Evolutionary conservation across 306 rosid genomes (phyloP), one percentile per base, ranked within the genome.

Genomic region (Corylus avellana): DNA sequence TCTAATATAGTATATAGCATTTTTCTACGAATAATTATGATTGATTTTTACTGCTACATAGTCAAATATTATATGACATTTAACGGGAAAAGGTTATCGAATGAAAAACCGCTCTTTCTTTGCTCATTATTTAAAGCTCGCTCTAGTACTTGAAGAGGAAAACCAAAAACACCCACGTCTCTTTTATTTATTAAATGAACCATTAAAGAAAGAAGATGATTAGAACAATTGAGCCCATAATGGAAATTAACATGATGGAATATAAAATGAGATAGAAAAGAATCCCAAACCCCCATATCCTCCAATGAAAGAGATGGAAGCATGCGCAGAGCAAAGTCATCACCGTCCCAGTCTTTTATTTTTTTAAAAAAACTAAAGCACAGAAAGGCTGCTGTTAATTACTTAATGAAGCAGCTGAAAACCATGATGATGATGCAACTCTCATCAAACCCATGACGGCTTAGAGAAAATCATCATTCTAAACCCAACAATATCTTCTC

Each of bases 261-360:
- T 18, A 9, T 17, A 35, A 70, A 69, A 75, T 35, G 8, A 73
- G 18, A 6, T 18, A 18, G 3, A 66, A 66, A 37, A 20, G 57
- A 68, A 68, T 68, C 72, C n/a, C 72, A 3, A 42, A 68, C 17
- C 5, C 13, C 49, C 22, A 53, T 62, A 39, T 46, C 70, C 7
- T 75, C 56, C 54, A 54, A 71, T 70, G 20, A 50, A 70, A 81
- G 80, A 51, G 39, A 75, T 17, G 14, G 78, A 83, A 87, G 90
- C 95, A 88, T 91, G 95, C 91, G 85, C 73, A 81, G 73, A 84
- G 77, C 75, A 74, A 73, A 32, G 88, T 83, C 81, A 87, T 82
- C 80, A 87, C 87, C 84, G 74, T 84, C 39, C 39, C 39, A 14
- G 77, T 85, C 82, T 79, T 84, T 85, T 84, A 1, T 32, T 32